Evolutionary conservation across 768 basidiomycete genomes (phyloP).

Genomic region (Pholiota conissans): DNA sequence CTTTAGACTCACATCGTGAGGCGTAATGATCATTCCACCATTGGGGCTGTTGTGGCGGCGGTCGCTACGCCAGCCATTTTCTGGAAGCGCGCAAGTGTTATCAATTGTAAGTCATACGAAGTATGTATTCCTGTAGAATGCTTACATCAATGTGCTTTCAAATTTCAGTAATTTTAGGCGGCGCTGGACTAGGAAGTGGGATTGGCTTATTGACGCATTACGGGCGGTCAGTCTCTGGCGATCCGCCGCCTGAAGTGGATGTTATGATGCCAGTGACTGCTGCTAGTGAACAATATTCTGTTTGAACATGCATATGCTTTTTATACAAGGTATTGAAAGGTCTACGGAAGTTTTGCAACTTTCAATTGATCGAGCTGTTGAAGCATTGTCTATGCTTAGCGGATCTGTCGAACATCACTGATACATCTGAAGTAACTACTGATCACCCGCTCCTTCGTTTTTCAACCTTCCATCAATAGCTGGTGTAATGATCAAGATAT

Average conservation of each 20-base stretch:
- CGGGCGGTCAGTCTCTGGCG: constrained; percentile 51
- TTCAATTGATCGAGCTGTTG: too few species aligned
- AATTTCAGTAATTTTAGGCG: constrained; percentile 64
- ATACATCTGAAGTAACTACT: too few species aligned
- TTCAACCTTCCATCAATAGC: constrained; percentile 66
- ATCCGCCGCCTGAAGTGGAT: constrained; percentile 41
- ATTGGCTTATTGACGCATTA: constrained; percentile 62
- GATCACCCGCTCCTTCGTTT: constrained; percentile 38
- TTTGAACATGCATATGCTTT: not conserved
- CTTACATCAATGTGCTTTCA: not conserved
- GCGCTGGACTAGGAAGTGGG: constrained; percentile 65
- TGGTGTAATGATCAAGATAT: constrained; percentile 61
- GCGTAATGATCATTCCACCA: constrained; percentile 73
- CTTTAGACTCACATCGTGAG: constrained; percentile 56
- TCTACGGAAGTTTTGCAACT: too few species aligned
- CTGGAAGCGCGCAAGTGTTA: constrained; percentile 64
- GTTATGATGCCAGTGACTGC: constrained; percentile 22
- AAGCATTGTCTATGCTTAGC: too few species aligned
- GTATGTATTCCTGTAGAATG: not conserved
- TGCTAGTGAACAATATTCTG: not conserved
- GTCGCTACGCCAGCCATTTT: constrained; percentile 68
- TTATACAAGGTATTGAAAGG: too few species aligned
- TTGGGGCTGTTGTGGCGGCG: constrained; percentile 65
- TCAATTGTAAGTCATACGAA: constrained; percentile 49
- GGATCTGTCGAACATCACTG: too few species aligned